Evolutionary conservation across 1,139 yeast species (phyloP), one percentile per base, ranked within the genome.

Genomic region (Sugiyamaella sp.): DNA sequence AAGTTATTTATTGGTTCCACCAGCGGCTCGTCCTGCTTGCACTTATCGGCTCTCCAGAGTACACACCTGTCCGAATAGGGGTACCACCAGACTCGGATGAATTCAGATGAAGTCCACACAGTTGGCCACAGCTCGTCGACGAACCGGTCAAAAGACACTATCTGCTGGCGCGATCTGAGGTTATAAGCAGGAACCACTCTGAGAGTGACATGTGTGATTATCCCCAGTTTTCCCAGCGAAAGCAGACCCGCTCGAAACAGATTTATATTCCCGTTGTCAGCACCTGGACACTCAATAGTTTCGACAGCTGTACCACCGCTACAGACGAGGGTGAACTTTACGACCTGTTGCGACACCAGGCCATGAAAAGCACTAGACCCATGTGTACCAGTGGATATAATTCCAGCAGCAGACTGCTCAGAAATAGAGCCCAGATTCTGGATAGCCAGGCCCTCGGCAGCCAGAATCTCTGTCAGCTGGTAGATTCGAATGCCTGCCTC

Each of bases 341-440:
- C 97, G 57, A 89, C 80, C 69, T 90, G 97, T 65, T 90, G 93
- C 9, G 95, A 83, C 2, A 93, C 89, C 45, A 91, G 76, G 0
- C 98, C 97, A 65, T 93, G 98, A 69, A 80, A 89, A 51, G 93
- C 95, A 6, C 96, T 85, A 0, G 97, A 87, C 1, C 99, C 99
- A 67, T 93, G 99, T 0, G 98, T 90, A 37, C 98, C 98, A 0
- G 99, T 93, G 1, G 96, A 87, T 49, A 93, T 89, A 60, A 91
- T 82, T 3, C 99, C 99, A 2, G 96, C 99, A 42, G 90, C 77
- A 14, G 96, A 87, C 69, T 93, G 99, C 60, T 90, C 97, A 44
- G 95, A 85, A 57, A 93, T 93, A 1, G 97, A 90, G 0, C 98
- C 99, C 67, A 93, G 75, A 66, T 88, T 91, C 71, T 93, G 98